Evolutionary conservation across 2,329 filamentous ascomycete genomes (phyloP).

Genomic region (Sclerotinia subarctica): DNA sequence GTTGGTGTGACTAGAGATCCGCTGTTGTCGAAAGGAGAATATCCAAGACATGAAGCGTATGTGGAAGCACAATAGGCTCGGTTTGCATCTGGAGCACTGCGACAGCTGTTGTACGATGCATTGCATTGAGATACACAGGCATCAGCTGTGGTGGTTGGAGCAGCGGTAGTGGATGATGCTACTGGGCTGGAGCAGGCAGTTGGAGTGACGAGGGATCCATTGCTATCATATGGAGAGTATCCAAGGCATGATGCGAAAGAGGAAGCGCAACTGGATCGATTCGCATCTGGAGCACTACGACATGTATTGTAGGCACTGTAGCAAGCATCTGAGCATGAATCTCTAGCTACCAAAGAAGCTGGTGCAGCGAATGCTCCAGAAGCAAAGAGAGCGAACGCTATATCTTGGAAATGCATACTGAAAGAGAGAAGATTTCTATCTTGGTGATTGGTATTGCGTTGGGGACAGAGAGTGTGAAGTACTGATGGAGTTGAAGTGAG

Average conservation of each 20-base stretch:
- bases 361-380: slow-evolving; percentile 12
- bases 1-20: neutral
- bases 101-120: neutral
- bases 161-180: neutral
- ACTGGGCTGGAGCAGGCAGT: slow-evolving; percentile 4
- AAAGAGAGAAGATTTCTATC: neutral
- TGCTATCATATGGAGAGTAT: neutral
- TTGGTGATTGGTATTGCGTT: neutral
- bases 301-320: neutral
- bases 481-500: neutral
- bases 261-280: neutral
- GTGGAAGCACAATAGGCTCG: neutral
- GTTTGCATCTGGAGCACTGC: neutral
- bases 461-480: neutral
- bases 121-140: neutral
- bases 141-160: neutral
- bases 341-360: neutral
- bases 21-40: neutral
- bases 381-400: slow-evolving; percentile 1
- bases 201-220: no score
- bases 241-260: neutral
- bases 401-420: slow-evolving; percentile 8
- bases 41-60: neutral
- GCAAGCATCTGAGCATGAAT: slow-evolving; percentile 3
- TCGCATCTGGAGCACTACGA: neutral